These are phyloP conservation scores for Phytophthora quininea DNA, from an alignment of 352 stramenopile species.

Conservation along the genomic window DNA sequence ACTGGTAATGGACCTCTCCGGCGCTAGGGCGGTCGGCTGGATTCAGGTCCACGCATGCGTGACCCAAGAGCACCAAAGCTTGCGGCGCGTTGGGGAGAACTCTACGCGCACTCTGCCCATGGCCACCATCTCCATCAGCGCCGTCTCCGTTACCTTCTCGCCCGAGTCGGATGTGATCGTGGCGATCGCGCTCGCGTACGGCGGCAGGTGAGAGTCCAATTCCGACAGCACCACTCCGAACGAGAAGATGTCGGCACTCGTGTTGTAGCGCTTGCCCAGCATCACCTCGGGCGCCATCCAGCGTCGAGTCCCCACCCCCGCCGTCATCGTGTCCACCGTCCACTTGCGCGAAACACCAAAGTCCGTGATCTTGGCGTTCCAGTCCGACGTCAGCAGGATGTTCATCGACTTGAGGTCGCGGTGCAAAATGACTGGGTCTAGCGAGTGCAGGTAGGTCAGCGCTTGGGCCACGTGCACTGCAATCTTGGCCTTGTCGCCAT, in stretches of 20 bases:
- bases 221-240: constrained; percentile 48
- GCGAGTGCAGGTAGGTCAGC: constrained; percentile 59
- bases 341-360: constrained; percentile 56
- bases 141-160: constrained; percentile 32
- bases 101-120: constrained; percentile 31
- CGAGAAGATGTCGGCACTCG: constrained; percentile 55
- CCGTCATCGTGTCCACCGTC: constrained; percentile 54
- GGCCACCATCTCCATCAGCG: constrained; percentile 41
- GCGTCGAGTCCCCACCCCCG: constrained; percentile 37
- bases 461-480: constrained; percentile 46
- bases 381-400: constrained; percentile 41
- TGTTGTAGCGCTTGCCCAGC: constrained; percentile 50
- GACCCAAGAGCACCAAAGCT: constrained; percentile 24
- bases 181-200: constrained; percentile 37
- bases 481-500: constrained; percentile 49
- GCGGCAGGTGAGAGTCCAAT: constrained; percentile 39
- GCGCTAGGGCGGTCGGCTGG: constrained; percentile 27
- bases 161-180: constrained; percentile 33
- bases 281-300: constrained; percentile 68
- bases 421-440: constrained; percentile 48
- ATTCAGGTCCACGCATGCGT: constrained; percentile 35
- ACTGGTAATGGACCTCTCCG: constrained; percentile 37
- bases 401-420: constrained; percentile 72
- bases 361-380: constrained; percentile 58
- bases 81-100: constrained; percentile 35